These are phyloP conservation scores for Hanseniaspora thailandica DNA, from an alignment of 805 yeast species.

Conservation along the genomic window DNA sequence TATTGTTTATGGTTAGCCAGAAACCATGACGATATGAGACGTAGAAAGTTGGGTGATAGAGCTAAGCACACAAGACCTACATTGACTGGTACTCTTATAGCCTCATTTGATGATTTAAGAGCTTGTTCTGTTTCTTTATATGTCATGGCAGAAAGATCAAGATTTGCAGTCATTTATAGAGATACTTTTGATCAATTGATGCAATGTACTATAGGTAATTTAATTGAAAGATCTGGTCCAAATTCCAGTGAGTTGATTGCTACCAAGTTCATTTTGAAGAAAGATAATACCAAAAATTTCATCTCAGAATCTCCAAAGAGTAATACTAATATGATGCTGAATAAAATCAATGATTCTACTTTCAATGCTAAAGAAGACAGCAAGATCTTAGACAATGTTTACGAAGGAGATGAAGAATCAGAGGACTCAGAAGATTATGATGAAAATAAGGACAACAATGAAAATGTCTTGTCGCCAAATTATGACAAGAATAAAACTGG, in stretches of 20 bases:
- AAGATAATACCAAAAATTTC: neutral
- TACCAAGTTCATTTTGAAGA: slow-evolving; percentile 4
- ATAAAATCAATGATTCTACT: neutral
- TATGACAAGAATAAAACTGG: slow-evolving; percentile 29
- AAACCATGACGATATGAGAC: slow-evolving; percentile 46
- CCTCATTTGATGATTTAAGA: slow-evolving; percentile 50
- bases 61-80: slow-evolving; percentile 51
- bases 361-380: neutral
- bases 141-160: slow-evolving; percentile 56
- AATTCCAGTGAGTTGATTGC: slow-evolving; percentile 48
- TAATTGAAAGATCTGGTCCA: slow-evolving; percentile 52
- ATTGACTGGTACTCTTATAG: slow-evolving; percentile 41
- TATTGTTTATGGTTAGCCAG: slow-evolving; percentile 58
- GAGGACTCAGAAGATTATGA: neutral
- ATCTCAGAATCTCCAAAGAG: neutral
- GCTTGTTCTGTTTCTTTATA: slow-evolving; percentile 55
- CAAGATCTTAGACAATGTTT: neutral
- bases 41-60: slow-evolving; percentile 43
- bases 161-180: slow-evolving; percentile 48
- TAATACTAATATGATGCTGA: neutral
- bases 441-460: neutral
- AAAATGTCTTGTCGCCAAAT: neutral
- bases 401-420: neutral
- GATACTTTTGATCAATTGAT: slow-evolving; percentile 58
- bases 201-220: slow-evolving; percentile 52